Evolutionary conservation across 2,329 filamentous ascomycete genomes (phyloP), one percentile per base, ranked within the genome.

Genomic region (Colletotrichum zoysiae): DNA sequence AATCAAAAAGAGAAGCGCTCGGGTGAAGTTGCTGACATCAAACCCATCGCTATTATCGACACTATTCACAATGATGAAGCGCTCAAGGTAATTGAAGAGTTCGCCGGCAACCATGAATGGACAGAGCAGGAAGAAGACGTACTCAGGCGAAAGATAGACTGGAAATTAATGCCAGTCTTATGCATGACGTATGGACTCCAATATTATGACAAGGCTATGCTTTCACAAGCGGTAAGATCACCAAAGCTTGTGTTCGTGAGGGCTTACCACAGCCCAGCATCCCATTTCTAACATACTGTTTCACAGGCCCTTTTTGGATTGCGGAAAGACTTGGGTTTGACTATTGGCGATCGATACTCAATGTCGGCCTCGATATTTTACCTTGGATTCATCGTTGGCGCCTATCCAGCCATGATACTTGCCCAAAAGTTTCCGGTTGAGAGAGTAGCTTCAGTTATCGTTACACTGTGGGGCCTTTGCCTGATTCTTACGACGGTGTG

Each of bases 121-220:
- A 46, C 44, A 11, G 44, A 46, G 4, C 6, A 46, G 8, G 44
- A 46, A 46, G 44, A 46, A 5, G n/a, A 82, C 60, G 82, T 76
- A 50, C 74, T 86, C 6, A 76, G 81, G 5, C 79, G 80, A 33
- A 84, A 82, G 69, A 80, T 86, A 46, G 84, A 86, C 74, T 79
- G 79, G 74, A 78, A 79, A 38, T 76, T 87, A 1, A 80, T 86
- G 78, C 83, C 85, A 0, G 80, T 87, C 20, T 73, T 78, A 18
- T 78, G 76, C 48, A 74, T 77, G 35, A 80, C 78, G 2, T 79
- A 80, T 62, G 77, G 77, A 1, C 60, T 80, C 7, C 78, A 80
- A 64, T 79, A 77, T 62, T 79, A 79, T 59, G 78, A 80, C 38
- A 70, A 70, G 40, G 63, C 62, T 20, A 67, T 70, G 62, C 55